Evolutionary conservation across 345 rosid genomes (phyloP), one percentile per base, ranked within the genome.

Genomic region (Brassica juncea): DNA sequence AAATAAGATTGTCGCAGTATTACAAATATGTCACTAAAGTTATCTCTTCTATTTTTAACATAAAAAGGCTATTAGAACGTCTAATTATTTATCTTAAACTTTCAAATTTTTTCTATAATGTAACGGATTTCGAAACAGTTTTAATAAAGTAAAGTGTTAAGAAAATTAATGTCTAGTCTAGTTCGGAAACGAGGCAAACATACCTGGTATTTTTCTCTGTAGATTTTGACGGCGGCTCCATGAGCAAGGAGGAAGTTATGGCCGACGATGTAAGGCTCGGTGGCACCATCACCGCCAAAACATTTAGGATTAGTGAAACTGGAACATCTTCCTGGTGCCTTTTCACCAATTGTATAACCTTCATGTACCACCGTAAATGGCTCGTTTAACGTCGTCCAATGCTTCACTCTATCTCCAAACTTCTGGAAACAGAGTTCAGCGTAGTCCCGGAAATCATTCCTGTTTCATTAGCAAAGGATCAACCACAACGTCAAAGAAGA

Each of bases 341-440:
- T 74, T 49, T 35, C 6, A 12, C 85, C 85, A 0, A 12, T 47
- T 44, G 15, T 16, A 37, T 82, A 82, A 65, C 82, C 85, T 6
- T 74, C 71, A 32, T 12, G 69, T 35, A 79, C 79, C 19, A 77
- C 74, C 7, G 81, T 60, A 44, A 1, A 65, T 47, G 90, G 90
- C 64, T 87, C 90, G n/a, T 85, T 87, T 6, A 87, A 0, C 0
- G 87, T 82, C 1, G 42, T 23, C 90, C 90, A 87, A 6, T 84
- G 79, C 65, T 84, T 87, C 14, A 87, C 88, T 78, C 87, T 78
- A 67, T 78, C 87, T 31, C 87, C 90, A 78, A 85, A 87, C 58
- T 25, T 15, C 73, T 67, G 16, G 71, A 85, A 87, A 74, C 87
- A 84, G 2, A 87, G 65, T 3, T 87, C 88, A 1, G 83, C 88